Conservation (phyloP, 2,329 filamentous ascomycete species). For the Penicillium sp. region DNA sequence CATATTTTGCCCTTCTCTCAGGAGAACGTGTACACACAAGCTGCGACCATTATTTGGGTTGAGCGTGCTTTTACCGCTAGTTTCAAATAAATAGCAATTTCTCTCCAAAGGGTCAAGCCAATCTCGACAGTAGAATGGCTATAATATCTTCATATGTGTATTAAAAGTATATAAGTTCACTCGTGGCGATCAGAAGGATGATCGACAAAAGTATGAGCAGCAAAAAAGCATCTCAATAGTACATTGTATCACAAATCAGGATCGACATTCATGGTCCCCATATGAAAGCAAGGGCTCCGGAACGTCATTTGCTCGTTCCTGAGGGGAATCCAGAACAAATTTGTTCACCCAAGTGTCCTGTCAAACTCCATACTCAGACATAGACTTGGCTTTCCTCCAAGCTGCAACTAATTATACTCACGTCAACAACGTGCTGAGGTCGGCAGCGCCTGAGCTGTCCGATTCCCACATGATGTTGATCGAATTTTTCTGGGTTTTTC, state of each 20-base stretch:
- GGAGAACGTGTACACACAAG: neutral
- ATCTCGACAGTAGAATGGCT: neutral
- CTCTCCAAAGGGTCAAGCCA: neutral
- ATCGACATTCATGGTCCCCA: neutral
- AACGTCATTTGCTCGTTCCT: neutral
- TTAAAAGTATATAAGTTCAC: neutral
- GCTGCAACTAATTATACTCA: neutral
- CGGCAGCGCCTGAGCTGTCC: slow-evolving; percentile 2
- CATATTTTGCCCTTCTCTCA: neutral
- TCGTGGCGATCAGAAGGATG: neutral
- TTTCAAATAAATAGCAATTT: neutral
- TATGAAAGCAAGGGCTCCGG: slow-evolving; percentile 1
- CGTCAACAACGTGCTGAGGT: slow-evolving; percentile 2
- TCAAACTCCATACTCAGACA: neutral
- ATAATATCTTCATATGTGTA: neutral
- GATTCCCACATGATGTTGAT: neutral
- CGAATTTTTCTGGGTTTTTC: slow-evolving; percentile 13
- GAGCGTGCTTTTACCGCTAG: neutral
- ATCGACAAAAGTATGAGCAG: neutral
- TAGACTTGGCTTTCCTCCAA: neutral
- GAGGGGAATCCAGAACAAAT: neutral
- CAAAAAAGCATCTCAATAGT: neutral
- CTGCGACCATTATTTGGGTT: neutral
- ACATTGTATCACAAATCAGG: neutral
- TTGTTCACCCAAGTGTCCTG: neutral